Evolutionary conservation across 2,329 filamentous ascomycete species (phyloP), one percentile per base, ranked within the genome.

Genomic region (Fusarium coicis): DNA sequence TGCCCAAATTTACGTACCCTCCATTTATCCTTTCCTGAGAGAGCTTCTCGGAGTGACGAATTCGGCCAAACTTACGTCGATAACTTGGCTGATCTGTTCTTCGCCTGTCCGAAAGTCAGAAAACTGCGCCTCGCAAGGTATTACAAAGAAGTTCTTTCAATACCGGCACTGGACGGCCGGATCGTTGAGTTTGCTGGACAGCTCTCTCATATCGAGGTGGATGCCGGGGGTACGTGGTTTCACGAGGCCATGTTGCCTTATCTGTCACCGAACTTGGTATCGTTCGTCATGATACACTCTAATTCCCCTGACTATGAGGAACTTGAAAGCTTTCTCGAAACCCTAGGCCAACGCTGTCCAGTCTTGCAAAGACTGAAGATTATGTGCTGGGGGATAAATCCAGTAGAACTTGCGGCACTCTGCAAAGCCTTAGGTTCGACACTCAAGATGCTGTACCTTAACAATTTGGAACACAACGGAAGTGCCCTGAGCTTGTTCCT

Each of bases 1-100:
- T 75, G 74, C 19, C 59, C 65, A 10, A 74, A 75, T 12, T 18
- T 64, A 7, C 12, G 7, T 37, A 28, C 34, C 21, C 34, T 53
- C 18, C 15, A 16, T 7, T 23, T 53, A 23, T 19, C 1, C 2
- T 8, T 4, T 26, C 7, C 5, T 10, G 0, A 36, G 7, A 3
- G 0, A 7, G 5, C 4, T 19, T 6, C 16, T 6, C n/a, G 1
- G n/a, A 10, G 23, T 7, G 16, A 7, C 14, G 7, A 26, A 10
- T 21, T 53, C 12, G 5, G 18, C 9, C 34, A 37, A 21, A 5
- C 26, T 2, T 16, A 1, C 7, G 14, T 9, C 2, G 34, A 39
- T 28, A 21, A 53, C 19, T 26, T 53, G 14, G 50, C 34, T 26
- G 10, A 28, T 2, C 26, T 53, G 18, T 53, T 53, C 10, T 21